These are phyloP conservation scores for Paramarasmius palmivorus DNA, from an alignment of 1,284 basidiomycete species.

Conservation along the genomic window DNA sequence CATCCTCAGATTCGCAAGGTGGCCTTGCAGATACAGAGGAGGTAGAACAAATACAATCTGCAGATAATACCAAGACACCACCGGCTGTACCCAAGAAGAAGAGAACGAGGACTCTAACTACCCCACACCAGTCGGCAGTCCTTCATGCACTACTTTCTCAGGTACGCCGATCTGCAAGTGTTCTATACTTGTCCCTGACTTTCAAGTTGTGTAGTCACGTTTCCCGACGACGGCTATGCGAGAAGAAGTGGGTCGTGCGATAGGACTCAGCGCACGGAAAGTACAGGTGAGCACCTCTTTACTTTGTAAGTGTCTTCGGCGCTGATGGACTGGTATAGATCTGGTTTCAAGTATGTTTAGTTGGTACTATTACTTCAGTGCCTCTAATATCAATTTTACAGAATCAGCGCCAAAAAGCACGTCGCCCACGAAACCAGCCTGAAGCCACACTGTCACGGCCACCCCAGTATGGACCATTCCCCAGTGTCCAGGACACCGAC, in stretches of 20 bases:
- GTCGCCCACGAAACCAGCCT: constrained; percentile 58
- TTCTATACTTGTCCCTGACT: no score
- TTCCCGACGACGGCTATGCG: constrained; percentile 71
- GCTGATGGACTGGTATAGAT: constrained; percentile 48
- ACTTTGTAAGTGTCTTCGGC: constrained; percentile 16
- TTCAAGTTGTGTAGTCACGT: constrained; percentile 80
- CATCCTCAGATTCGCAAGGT: constrained; percentile 55
- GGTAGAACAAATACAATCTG: constrained; percentile 33
- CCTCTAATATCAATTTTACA: constrained; percentile 28
- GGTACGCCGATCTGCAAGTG: no score
- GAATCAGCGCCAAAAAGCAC: constrained; percentile 82
- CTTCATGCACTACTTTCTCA: constrained; percentile 78
- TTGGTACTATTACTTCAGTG: neutral
- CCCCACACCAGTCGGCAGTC: constrained; percentile 80
- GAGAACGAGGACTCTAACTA: constrained; percentile 79
- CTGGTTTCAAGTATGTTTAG: constrained; percentile 74
- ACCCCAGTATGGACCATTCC: constrained; percentile 62
- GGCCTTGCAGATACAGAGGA: constrained; percentile 57
- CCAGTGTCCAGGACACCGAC: constrained; percentile 39
- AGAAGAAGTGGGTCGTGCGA: neutral
- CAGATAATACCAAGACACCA: constrained; percentile 29
- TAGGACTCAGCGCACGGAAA: constrained; percentile 54
- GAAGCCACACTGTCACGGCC: constrained; percentile 49
- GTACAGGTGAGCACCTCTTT: constrained; percentile 57
- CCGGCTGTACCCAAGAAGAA: constrained; percentile 63